Evolutionary conservation across 257 asterid genomes (phyloP).

Genomic region (Scutellaria galericulata): DNA sequence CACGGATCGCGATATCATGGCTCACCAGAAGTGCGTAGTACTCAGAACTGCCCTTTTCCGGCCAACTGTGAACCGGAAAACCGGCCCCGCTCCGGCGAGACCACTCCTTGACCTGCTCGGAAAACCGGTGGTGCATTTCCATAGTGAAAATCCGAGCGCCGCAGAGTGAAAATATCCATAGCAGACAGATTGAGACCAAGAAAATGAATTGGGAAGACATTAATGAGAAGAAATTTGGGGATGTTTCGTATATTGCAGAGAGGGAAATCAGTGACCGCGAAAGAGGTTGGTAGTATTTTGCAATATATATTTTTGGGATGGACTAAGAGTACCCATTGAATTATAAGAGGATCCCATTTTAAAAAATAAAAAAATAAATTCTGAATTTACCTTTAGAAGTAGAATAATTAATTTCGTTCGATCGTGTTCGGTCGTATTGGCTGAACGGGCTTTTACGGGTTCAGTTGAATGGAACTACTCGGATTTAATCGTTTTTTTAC

Average conservation of each 20-base stretch:
- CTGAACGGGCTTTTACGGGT: too few species aligned
- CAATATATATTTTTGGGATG: too few species aligned
- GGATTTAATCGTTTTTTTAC: too few species aligned
- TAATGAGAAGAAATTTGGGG: slow-evolving; percentile 26
- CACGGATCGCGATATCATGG: slow-evolving; percentile 57
- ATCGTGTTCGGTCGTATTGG: too few species aligned
- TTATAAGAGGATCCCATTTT: too few species aligned
- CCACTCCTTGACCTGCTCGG: slow-evolving; percentile 72
- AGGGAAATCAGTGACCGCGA: background rate
- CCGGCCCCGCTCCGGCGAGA: slow-evolving; percentile 38
- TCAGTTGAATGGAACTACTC: too few species aligned
- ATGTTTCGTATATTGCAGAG: background rate
- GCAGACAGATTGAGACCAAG: slow-evolving; percentile 32
- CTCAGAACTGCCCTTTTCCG: slow-evolving; percentile 59
- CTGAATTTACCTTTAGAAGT: too few species aligned
- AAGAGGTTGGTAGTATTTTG: background rate
- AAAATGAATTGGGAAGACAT: slow-evolving; percentile 49
- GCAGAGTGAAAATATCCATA: slow-evolving; percentile 40
- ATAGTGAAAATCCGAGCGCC: slow-evolving; percentile 59
- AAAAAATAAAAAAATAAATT: too few species aligned
- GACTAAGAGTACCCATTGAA: too few species aligned
- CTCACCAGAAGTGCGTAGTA: slow-evolving; percentile 61
- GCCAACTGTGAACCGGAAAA: slow-evolving; percentile 51
- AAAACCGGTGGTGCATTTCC: slow-evolving; percentile 87
- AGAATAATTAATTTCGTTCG: too few species aligned